Conservation (phyloP, 345 rosid species). For the thale cress (Arabidopsis thaliana) region TAIR10.1 NC_003076.8:3976001-3976500, state of each 20-base stretch:
- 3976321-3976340: conserved; percentile 31
- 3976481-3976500: conserved; percentile 81
- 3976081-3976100: conserved; percentile 93
- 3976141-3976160: conserved; percentile 55
- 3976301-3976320: conserved; percentile 11
- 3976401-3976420: conserved; percentile 66
- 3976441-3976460: conserved; percentile 93
- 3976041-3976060: conserved; percentile 85
- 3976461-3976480: conserved; percentile 92
- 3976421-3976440: conserved; percentile 79
- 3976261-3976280: conserved; percentile 16
- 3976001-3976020: conserved; percentile 16
- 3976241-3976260: conserved; percentile 1
- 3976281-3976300: conserved; percentile 3
- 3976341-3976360: conserved; percentile 14
- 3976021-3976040: conserved; percentile 23
- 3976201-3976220: conserved; percentile 6
- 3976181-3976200: conserved; percentile 10
- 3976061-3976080: conserved; percentile 88
- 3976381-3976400: conserved; percentile 98
- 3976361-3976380: conserved; percentile 30
- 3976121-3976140: conserved; percentile 90
- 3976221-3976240: not conserved
- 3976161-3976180: conserved; percentile 22
- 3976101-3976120: conserved; percentile 92